Evolutionary conservation across 2,329 filamentous ascomycete genomes (phyloP).

Genomic region (Sordariomycetes sp.): DNA sequence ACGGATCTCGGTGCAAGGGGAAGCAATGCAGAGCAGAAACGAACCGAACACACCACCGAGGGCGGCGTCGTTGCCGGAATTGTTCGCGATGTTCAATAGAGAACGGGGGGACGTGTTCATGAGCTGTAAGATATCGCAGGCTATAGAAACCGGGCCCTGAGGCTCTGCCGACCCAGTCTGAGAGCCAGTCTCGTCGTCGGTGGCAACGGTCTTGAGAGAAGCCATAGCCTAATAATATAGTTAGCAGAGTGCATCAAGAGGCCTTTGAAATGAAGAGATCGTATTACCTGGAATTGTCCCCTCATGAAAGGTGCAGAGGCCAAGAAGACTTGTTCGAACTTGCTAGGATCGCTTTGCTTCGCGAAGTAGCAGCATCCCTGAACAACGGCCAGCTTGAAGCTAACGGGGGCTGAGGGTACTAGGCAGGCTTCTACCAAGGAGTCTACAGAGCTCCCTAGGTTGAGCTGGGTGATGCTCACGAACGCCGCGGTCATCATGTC

Average conservation of each 20-base stretch:
- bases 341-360: slow-evolving; percentile 29
- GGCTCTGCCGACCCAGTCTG: neutral
- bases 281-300: slow-evolving; percentile 38
- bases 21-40: slow-evolving; percentile 40
- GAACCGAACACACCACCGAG: slow-evolving; percentile 26
- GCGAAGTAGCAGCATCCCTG: slow-evolving; percentile 52
- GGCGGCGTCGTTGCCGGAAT: slow-evolving; percentile 11
- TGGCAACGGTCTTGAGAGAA: neutral
- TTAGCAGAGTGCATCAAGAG: neutral
- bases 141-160: slow-evolving; percentile 24
- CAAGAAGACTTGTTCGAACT: slow-evolving; percentile 41
- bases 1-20: slow-evolving; percentile 33
- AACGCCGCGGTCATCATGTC: slow-evolving; percentile 54
- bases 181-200: neutral
- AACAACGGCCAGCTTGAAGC: slow-evolving; percentile 49
- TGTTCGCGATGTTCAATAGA: slow-evolving; percentile 10
- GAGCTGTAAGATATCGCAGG: slow-evolving; percentile 42
- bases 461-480: slow-evolving; percentile 49
- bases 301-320: slow-evolving; percentile 43
- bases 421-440: slow-evolving; percentile 44
- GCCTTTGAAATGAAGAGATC: neutral
- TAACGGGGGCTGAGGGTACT: slow-evolving; percentile 37
- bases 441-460: slow-evolving; percentile 43
- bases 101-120: slow-evolving; percentile 33
- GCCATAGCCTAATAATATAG: neutral